A percentile compares a stretch with the other conserved stretches of the same genome.
Evolutionary conservation across 192 early-diverging fungal species (phyloP).

Genomic region (Podila epicladia): DNA sequence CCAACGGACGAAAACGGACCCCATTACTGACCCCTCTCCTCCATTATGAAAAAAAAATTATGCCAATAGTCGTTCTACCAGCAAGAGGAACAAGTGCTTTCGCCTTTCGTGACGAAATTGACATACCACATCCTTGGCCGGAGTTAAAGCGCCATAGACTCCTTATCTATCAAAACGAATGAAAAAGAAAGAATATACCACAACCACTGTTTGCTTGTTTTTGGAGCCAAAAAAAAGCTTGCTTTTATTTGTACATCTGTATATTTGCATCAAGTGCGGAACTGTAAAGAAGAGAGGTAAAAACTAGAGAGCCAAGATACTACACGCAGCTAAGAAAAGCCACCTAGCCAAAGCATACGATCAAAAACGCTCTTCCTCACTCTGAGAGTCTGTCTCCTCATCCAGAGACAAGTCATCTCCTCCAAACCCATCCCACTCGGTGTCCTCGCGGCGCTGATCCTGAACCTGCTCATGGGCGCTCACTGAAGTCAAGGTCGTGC

Average conservation of each 20-base stretch:
- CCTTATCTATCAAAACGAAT: background rate
- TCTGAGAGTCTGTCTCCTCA: no score
- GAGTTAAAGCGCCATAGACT: conserved; percentile 4
- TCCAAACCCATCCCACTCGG: no score
- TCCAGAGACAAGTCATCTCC: no score
- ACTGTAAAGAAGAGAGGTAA: background rate
- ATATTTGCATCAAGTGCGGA: no score
- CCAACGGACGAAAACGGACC: background rate
- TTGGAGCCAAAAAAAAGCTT: no score
- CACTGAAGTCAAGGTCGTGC: no score
- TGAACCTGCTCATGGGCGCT: no score
- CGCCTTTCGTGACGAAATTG: conserved; percentile 56
- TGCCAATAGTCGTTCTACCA: conserved; percentile 62
- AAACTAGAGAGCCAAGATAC: background rate
- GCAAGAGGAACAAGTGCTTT: conserved; percentile 64
- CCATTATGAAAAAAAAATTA: no score
- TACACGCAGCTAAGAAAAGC: background rate
- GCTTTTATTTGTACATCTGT: no score
- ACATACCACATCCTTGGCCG: conserved; percentile 41
- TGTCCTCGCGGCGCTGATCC: no score
- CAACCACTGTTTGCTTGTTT: background rate
- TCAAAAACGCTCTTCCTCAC: background rate
- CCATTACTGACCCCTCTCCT: background rate
- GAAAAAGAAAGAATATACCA: background rate
- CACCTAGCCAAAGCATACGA: background rate